Base-by-base conservation (phyloP, 257 asterid genomes). In the Plantago elongata region DNA sequence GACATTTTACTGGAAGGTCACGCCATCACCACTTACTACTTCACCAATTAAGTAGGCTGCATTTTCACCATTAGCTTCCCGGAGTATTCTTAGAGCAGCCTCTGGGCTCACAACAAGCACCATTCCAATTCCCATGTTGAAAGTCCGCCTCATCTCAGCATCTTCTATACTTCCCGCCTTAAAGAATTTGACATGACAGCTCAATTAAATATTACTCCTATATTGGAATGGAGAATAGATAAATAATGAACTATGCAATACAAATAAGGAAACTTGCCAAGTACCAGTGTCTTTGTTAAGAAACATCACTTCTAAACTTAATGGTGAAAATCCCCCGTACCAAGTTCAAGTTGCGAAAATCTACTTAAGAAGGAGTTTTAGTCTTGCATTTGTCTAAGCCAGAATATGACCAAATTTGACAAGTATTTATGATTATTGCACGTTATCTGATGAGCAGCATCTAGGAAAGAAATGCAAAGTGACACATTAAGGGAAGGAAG, bases 71-170 rank as follows among this genome's bases (percentile, higher is more conserved):
- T 60, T 58, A 10, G 60, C 77, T 8, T 83, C 86, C 63, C 54
- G 72, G 0, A 91, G 77, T 45, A 91, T 81, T 57, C 83, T 65
- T 3, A 30, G 72, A 34, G 97, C 94, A 1, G 88, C 78, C 68
- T 80, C 96, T 64, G 78, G 78, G 69, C 79, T 75, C 63, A 92
- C 83, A 45, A 84, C 97, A 6, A 92, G 79, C 52, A 92, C 97
- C 95, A 92, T 92, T 42, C 97, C 99, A 1, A 92, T 87, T 38
- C 99, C 99, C 97, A 92, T 89, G 67, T 92, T 92, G 49, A 89
- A 92, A 13, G 99, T 92, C 54, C 95, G 78, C 30, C 68, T 81
- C 99, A 92, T 92, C 72, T 92, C 97, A 9, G 62, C 78, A 15
- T 84, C 96, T 48, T 89, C 95, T 13, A 89, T 83, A 60, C 67